These are phyloP conservation scores for Auxenochlorella pyrenoidosa DNA, from an alignment of 139 green algal species.

Conservation along the genomic window DNA sequence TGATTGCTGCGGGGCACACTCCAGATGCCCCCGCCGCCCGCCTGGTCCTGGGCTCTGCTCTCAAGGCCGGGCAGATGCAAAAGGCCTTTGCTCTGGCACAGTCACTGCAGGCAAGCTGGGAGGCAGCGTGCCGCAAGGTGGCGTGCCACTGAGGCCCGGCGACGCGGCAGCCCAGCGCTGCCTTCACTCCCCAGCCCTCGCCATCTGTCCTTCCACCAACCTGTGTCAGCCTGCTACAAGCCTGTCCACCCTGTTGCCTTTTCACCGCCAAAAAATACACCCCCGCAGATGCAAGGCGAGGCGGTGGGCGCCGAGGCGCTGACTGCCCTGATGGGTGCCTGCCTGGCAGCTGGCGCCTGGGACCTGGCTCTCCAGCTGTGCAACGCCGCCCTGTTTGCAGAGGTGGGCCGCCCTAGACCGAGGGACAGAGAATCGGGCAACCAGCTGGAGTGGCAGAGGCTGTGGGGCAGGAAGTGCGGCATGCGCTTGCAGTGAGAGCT, in stretches of 20 bases:
- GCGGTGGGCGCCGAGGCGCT: neutral
- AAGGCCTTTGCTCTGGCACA: conserved; percentile 37
- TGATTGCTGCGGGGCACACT: conserved; percentile 15
- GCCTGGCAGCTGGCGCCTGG: conserved; percentile 7
- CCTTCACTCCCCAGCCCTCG: too few relatives aligned
- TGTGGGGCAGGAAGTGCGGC: neutral
- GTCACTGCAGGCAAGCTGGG: conserved; percentile 16
- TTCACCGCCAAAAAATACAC: too few relatives aligned
- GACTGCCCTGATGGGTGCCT: conserved; percentile 10
- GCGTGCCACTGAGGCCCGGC: too few relatives aligned
- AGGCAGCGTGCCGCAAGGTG: too few relatives aligned
- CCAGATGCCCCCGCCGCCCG: conserved; percentile 28
- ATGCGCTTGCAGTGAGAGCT: neutral
- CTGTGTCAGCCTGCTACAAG: neutral
- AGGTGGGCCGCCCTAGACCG: neutral
- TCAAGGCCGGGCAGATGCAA: conserved; percentile 2
- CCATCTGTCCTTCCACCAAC: too few relatives aligned
- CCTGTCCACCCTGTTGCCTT: too few relatives aligned
- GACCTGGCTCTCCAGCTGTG: conserved; percentile 38
- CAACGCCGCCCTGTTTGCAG: neutral
- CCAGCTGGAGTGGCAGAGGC: too few relatives aligned
- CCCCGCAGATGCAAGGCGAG: conserved; percentile 28
- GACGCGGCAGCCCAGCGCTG: too few relatives aligned
- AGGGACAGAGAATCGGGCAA: too few relatives aligned
- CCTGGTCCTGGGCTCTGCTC: conserved; percentile 15